A percentile compares a stretch with the other conserved stretches of the same genome.
These are phyloP conservation scores for Pseudogymnoascus sp. DNA, from an alignment of 2,329 filamentous ascomycete species.

Conservation along the genomic window DNA sequence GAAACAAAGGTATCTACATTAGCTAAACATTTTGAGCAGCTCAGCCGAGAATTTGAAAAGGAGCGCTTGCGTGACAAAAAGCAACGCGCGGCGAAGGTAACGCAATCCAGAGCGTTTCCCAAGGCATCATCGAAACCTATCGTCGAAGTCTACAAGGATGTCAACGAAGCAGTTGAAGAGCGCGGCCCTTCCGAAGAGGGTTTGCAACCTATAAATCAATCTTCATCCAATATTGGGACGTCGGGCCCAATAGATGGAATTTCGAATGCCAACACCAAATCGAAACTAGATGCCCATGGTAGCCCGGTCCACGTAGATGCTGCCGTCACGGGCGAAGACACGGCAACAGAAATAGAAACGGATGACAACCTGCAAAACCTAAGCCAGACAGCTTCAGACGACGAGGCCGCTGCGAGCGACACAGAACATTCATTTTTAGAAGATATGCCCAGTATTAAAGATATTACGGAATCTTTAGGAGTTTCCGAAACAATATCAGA, in stretches of 20 bases:
- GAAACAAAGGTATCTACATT: slow-evolving; percentile 81
- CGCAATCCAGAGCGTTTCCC: slow-evolving; percentile 72
- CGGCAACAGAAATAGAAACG: slow-evolving; percentile 32
- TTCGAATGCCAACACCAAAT: neutral
- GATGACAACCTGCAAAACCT: slow-evolving; percentile 40
- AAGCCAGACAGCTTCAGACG: slow-evolving; percentile 57
- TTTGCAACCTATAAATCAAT: slow-evolving; percentile 18
- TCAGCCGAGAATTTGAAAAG: slow-evolving; percentile 93
- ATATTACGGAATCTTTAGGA: slow-evolving; percentile 52
- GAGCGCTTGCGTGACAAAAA: slow-evolving; percentile 81
- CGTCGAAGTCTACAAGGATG: slow-evolving; percentile 90
- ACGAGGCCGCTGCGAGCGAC: slow-evolving; percentile 63
- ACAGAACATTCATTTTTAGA: slow-evolving; percentile 62
- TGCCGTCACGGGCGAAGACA: slow-evolving; percentile 24
- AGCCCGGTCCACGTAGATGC: slow-evolving; percentile 21
- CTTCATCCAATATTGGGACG: neutral
- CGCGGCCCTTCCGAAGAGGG: slow-evolving; percentile 61
- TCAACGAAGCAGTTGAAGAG: slow-evolving; percentile 86
- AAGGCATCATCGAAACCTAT: slow-evolving; percentile 90
- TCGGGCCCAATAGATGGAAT: neutral
- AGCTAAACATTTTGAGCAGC: slow-evolving; percentile 90
- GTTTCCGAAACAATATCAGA: slow-evolving; percentile 48
- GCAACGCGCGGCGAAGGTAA: slow-evolving; percentile 69
- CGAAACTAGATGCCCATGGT: neutral
- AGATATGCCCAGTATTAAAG: slow-evolving; percentile 56